phyloP scores from a whole-genome alignment of 2,329 filamentous ascomycete species.

The Myotisia sp. region DNA sequence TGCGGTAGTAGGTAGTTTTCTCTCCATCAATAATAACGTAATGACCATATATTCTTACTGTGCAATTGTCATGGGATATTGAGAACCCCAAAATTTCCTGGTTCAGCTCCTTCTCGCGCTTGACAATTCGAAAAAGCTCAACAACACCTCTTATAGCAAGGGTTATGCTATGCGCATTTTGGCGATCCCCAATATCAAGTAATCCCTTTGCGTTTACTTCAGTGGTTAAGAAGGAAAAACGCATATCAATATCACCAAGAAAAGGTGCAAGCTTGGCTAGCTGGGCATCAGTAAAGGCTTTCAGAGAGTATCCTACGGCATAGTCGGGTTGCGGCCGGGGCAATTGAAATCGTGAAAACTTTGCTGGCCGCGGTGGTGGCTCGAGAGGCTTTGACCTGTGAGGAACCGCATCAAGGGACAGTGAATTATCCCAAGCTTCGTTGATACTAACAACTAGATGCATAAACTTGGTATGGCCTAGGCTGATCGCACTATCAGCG shows the following conservation, averaged over 20 bases:
- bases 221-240: constrained; percentile 17
- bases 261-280: constrained; percentile 11
- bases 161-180: constrained; percentile 20
- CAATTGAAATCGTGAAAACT: constrained; percentile 3
- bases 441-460: constrained; percentile 29
- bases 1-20: constrained; percentile 10
- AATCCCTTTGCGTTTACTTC: constrained; percentile 16
- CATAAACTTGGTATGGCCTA: constrained; percentile 18
- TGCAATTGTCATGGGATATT: constrained; percentile 14
- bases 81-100: constrained; percentile 14
- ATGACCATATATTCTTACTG: constrained; percentile 16
- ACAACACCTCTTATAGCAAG: constrained; percentile 26
- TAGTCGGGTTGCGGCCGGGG: constrained; percentile 26
- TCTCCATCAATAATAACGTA: constrained; percentile 13
- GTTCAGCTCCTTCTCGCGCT: constrained; percentile 11
- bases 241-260: constrained; percentile 14
- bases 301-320: constrained; percentile 21
- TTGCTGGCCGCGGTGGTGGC: constrained; percentile 1
- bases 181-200: constrained; percentile 18
- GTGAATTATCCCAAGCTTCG: constrained; percentile 30
- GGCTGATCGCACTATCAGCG: constrained; percentile 19
- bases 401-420: constrained; percentile 24
- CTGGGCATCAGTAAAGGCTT: constrained; percentile 24
- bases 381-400: constrained; percentile 16
- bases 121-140: constrained; percentile 25